Percentiles rank a stretch among this genome's conserved stretches.
Evolutionary conservation across 768 basidiomycete genomes (phyloP).

Genomic region (Mycena rebaudengoi): DNA sequence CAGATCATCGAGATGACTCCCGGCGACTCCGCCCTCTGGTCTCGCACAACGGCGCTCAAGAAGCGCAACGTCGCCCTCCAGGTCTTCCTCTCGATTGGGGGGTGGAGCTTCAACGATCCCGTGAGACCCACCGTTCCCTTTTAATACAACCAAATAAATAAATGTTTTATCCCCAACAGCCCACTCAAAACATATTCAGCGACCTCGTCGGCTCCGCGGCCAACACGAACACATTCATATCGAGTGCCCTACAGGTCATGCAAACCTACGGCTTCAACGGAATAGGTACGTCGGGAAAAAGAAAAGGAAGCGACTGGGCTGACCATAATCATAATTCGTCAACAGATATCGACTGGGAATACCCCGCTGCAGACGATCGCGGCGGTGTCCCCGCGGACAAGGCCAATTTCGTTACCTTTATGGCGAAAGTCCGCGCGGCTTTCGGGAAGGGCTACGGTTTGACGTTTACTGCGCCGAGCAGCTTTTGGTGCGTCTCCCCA

Average conservation of each 20-base stretch:
- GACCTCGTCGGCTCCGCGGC: not conserved
- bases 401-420: constrained; percentile 33
- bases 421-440: constrained; percentile 27
- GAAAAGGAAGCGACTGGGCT: not conserved
- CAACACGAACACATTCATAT: constrained; percentile 11
- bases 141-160: too few species aligned
- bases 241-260: not conserved
- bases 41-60: constrained; percentile 35
- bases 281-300: constrained; percentile 13
- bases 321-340: too few species aligned
- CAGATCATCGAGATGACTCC: constrained; percentile 33
- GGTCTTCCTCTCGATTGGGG: constrained; percentile 36
- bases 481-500: too few species aligned
- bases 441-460: too few species aligned
- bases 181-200: constrained; percentile 2
- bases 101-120: constrained; percentile 37
- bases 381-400: constrained; percentile 33
- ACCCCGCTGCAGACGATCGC: constrained; percentile 25
- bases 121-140: too few species aligned
- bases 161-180: too few species aligned
- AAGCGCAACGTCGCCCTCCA: constrained; percentile 30
- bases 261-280: constrained; percentile 15
- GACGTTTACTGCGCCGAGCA: too few species aligned
- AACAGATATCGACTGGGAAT: too few species aligned
- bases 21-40: constrained; percentile 31